phyloP scores from a whole-genome alignment of 768 basidiomycete species.

The Podaxis sp. region DNA sequence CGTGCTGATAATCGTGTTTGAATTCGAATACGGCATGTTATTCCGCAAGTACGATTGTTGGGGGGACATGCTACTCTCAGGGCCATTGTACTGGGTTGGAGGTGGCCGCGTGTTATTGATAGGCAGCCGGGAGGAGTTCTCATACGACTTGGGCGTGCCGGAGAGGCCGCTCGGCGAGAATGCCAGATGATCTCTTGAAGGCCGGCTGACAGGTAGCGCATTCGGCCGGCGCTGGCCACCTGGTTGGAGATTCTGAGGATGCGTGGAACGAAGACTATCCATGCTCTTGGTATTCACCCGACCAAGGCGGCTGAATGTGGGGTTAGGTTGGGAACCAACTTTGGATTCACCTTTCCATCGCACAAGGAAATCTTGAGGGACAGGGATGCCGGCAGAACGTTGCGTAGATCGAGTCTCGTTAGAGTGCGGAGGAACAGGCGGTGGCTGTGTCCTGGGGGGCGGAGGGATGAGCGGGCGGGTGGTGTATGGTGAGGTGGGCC shows the following conservation, averaged over 20 bases:
- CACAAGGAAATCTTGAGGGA: constrained; percentile 48
- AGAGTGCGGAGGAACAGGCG: constrained; percentile 34
- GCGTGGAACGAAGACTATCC: constrained; percentile 42
- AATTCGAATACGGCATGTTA: constrained; percentile 17
- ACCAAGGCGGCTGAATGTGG: constrained; percentile 29
- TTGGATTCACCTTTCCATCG: constrained; percentile 50
- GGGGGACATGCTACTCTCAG: constrained; percentile 12
- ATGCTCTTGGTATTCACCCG: constrained; percentile 52
- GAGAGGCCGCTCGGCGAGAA: constrained; percentile 25
- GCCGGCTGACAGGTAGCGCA: constrained; percentile 5
- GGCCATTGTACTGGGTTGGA: constrained; percentile 15
- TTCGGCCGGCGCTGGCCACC: constrained; percentile 10
- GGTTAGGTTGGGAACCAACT: constrained; percentile 30
- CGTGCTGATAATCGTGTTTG: constrained; percentile 7
- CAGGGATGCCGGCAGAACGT: constrained; percentile 12
- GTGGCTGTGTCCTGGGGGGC: constrained; percentile 37
- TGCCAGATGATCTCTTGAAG: constrained; percentile 13
- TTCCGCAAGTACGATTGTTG: constrained; percentile 15
- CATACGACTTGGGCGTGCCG: constrained; percentile 44
- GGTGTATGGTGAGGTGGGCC: constrained; percentile 32
- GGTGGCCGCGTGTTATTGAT: constrained; percentile 13
- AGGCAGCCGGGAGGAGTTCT: constrained; percentile 31
- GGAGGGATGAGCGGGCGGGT: constrained; percentile 33
- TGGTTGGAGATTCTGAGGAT: constrained; percentile 32
- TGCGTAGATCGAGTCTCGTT: constrained; percentile 31